Evolutionary conservation across 192 early-diverging fungal species (phyloP), one percentile per base, ranked within the genome.

Genomic region (Dissophora ornata): DNA sequence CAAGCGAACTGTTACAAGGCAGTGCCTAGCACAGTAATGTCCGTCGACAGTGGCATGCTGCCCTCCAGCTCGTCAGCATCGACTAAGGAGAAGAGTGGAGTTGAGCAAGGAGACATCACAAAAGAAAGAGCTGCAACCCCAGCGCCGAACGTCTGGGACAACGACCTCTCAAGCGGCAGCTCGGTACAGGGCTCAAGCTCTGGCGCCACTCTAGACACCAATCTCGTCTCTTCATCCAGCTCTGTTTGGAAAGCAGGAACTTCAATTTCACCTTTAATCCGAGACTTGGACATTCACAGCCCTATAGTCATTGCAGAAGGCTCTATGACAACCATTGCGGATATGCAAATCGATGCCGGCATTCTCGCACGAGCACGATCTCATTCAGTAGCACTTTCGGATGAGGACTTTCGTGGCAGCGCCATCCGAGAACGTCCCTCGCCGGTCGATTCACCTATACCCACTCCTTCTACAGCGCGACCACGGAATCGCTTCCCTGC

Each of bases 401-500:
- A 77, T 4, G 69, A 71, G 12, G 69, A 71, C 7, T 21, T 56
- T 15, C 38, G 54, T 18, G 26, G 3, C 25, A 45, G 44, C 18
- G n/a, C 15, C 13, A 36, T 48, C 6, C 30, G 45, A 12, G 69
- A 57, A 26, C 59, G 22, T 16, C 36, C 58, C n/a, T 77, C 73
- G 3, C 73, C 73, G 3, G 32, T 77, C 6, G 73, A 77, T 28
- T 77, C 73, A 1, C 73, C 73, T 18, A 67, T 77, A 6, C 73
- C 73, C 7, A 77, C 73, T 16, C 73, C 73, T 1, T 77, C 73
- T 9, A 77, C 73, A n/a, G 73, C 73, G 18, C 64, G 73, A 44
- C 73, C 73, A 34, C 49, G 58, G n/a, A 45, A 51, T 19, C 63
- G 73, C 1, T 77, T 77, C 62, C 73, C 73, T 24, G 57, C 73